Evolutionary conservation across 805 yeast genomes (phyloP).

Genomic region (Sporopachydermia lactativora): DNA sequence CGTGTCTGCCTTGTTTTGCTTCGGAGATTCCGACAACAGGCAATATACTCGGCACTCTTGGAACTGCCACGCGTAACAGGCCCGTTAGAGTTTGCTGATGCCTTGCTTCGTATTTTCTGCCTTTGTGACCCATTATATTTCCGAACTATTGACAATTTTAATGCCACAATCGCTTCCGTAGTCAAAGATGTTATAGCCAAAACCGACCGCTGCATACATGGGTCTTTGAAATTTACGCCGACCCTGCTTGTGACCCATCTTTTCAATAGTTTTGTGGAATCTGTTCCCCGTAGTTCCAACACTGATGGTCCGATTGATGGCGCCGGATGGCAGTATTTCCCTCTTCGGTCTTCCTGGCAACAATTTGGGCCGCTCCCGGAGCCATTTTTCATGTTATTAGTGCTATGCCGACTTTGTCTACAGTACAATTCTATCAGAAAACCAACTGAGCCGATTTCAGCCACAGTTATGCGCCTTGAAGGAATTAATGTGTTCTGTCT

Average conservation of each 20-base stretch:
- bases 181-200: neutral
- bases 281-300: neutral
- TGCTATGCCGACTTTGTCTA: neutral
- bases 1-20: too few species aligned
- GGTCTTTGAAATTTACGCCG: neutral
- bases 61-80: neutral
- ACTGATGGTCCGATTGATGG: neutral
- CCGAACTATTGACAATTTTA: neutral
- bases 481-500: neutral
- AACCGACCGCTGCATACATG: too few species aligned
- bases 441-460: neutral
- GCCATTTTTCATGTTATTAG: neutral
- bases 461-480: neutral
- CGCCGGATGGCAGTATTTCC: neutral
- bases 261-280: neutral
- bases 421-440: neutral
- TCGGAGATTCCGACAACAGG: too few species aligned
- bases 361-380: neutral
- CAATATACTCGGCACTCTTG: too few species aligned
- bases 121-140: neutral
- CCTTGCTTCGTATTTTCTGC: neutral
- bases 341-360: neutral
- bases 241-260: neutral
- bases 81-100: neutral
- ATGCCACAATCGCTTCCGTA: neutral